Base-by-base conservation (phyloP, 1,139 yeast genomes). In the Meyerozyma athensensis region DNA sequence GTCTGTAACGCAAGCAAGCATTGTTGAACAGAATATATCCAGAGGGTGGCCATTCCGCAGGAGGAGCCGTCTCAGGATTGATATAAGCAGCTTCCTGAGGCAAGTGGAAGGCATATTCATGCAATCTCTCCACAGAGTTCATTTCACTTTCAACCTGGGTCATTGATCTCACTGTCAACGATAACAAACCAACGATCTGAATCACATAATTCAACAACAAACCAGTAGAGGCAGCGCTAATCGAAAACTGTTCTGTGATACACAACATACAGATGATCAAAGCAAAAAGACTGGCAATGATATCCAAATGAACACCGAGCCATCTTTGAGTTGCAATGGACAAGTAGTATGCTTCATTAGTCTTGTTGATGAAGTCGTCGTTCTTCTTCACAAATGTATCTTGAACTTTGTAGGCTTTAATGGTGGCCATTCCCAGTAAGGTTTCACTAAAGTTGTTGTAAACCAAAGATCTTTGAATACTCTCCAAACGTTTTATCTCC, bases 91-190 rank as follows among this genome's bases (percentile, higher is more conserved):
- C 65, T 45, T 68, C 74, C 41, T 61, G 61, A 4, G 69, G 72
- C 38, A 68, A 51, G 26, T 56, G 46, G 38, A 48, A 68, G 1
- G 90, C 92, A 58, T 86, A 86, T 40, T 80, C 74, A 43, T 77
- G 72, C 37, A 87, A 60, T 54, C 96, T 74, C 61, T 87, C 96
- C n/a, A 81, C 92, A 6, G 94, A 79, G 52, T 84, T 85, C 87
- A 86, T 75, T 52, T 82, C 83, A 58, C 84, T 86, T 55, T 86
- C 95, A 21, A 83, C 76, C 52, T 79, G 81, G 1, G 95, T 84
- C 43, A 67, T 59, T 4, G 81, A 65, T 53, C 79, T 63, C 36
- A 78, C 57, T 40, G 75, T 59, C 56, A 74, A 54, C 4, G 74
- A 62, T 42, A 79, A 61, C 39, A 66, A 61, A 24, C 72, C 69